phyloP scores from a whole-genome alignment of 192 early-diverging fungal genomes.

The Gaertneriomyces sp. region DNA sequence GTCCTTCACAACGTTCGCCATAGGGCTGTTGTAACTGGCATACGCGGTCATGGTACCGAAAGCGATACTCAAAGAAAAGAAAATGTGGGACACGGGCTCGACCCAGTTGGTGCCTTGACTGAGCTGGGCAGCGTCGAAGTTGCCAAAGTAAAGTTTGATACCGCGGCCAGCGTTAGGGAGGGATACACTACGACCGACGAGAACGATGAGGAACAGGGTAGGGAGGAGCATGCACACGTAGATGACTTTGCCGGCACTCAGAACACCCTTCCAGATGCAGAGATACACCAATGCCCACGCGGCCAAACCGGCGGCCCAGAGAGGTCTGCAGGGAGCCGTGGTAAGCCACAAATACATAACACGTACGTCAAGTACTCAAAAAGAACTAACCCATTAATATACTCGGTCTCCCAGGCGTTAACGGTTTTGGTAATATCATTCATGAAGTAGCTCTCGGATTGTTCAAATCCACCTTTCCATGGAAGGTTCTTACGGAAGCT shows the following conservation, averaged over 20 bases:
- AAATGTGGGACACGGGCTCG: conserved; percentile 7
- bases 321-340: background rate
- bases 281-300: conserved; percentile 5
- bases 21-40: background rate
- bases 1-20: conserved; percentile 1
- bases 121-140: background rate
- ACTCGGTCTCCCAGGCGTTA: background rate
- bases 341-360: background rate
- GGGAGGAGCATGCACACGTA: conserved; percentile 3
- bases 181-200: background rate
- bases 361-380: too few species aligned
- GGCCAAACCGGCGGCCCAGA: background rate
- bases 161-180: conserved; percentile 8
- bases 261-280: conserved; percentile 6
- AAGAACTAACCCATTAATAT: background rate
- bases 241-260: conserved; percentile 8
- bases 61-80: conserved; percentile 3
- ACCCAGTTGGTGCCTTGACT: background rate
- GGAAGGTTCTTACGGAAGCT: conserved; percentile 3
- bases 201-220: background rate
- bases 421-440: conserved; percentile 3
- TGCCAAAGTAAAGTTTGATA: conserved; percentile 12
- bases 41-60: conserved; percentile 8
- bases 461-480: background rate
- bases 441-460: background rate